A percentile compares a stretch with the other conserved stretches of the same genome.
Evolutionary conservation across 1,284 basidiomycete species (phyloP).

Genomic region (Thelephora terrestris): DNA sequence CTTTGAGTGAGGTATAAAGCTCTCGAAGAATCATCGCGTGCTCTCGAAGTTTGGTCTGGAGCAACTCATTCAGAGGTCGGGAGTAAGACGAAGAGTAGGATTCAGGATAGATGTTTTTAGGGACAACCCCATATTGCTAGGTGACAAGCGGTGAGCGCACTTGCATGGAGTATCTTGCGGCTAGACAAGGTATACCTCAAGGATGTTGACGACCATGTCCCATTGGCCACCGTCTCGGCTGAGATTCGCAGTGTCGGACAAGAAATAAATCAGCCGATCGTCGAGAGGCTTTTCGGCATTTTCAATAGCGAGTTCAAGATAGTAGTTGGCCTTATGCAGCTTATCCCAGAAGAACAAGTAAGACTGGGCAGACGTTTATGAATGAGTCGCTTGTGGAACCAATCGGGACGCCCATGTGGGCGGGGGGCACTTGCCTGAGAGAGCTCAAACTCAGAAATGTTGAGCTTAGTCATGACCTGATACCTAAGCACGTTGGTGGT

Average conservation of each 20-base stretch:
- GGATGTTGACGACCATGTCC: constrained; percentile 89
- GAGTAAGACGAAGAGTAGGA: constrained; percentile 76
- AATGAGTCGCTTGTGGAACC: not conserved
- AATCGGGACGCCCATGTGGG: not conserved
- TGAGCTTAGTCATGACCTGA: constrained; percentile 77
- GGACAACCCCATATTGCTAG: constrained; percentile 75
- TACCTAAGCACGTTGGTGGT: constrained; percentile 84
- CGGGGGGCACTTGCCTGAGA: constrained; percentile 53
- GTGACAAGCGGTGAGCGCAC: not conserved
- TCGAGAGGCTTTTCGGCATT: constrained; percentile 75
- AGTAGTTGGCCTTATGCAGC: constrained; percentile 92
- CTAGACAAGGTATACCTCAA: constrained; percentile 36
- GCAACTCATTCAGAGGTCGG: constrained; percentile 61
- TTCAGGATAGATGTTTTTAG: constrained; percentile 79
- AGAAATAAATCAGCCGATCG: constrained; percentile 70
- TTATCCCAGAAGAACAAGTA: constrained; percentile 95
- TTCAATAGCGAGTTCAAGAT: constrained; percentile 82
- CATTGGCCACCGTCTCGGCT: constrained; percentile 91
- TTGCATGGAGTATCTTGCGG: not conserved
- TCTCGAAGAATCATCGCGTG: constrained; percentile 76
- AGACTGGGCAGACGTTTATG: constrained; percentile 31
- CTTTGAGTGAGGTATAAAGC: constrained; percentile 41
- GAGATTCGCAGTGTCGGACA: constrained; percentile 68
- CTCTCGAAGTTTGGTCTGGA: constrained; percentile 88
- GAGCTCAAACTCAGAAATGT: constrained; percentile 80